A percentile compares a stretch with the other conserved stretches of the same genome.
phyloP scores from a whole-genome alignment of 352 stramenopile species.

The Phytophthora parvispora region DNA sequence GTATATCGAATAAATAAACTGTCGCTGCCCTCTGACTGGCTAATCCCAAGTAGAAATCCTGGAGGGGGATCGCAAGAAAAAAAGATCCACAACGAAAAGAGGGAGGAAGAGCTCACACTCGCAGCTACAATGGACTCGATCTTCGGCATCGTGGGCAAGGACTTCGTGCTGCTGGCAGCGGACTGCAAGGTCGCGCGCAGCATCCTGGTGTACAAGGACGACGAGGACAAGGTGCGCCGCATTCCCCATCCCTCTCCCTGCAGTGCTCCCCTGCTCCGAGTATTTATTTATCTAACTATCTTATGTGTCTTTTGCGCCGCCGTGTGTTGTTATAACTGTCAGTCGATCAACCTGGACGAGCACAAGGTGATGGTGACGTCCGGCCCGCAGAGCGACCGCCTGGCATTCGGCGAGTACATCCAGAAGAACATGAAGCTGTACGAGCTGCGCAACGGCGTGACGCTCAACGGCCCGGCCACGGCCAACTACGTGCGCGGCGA shows the following conservation, averaged over 20 bases:
- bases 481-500: constrained; percentile 90
- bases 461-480: constrained; percentile 81
- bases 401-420: constrained; percentile 90
- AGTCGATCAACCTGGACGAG: constrained; percentile 82
- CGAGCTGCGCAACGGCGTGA: constrained; percentile 89
- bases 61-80: constrained; percentile 9
- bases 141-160: constrained; percentile 92
- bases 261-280: no score
- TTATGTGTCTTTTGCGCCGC: background rate
- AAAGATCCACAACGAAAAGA: constrained; percentile 42
- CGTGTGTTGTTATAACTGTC: background rate
- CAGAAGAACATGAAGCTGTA: constrained; percentile 95
- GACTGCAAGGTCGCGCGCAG: constrained; percentile 93
- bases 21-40: background rate
- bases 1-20: background rate
- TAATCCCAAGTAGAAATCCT: background rate
- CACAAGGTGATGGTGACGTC: constrained; percentile 88
- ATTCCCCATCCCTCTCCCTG: background rate
- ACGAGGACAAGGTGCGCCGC: constrained; percentile 91
- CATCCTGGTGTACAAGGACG: constrained; percentile 95
- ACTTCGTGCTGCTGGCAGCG: constrained; percentile 93
- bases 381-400: constrained; percentile 82
- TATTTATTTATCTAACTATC: constrained; percentile 10
- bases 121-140: constrained; percentile 79
- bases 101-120: constrained; percentile 13